Conservation (phyloP, 192 early-diverging fungal species). For the Podila epigama region DNA sequence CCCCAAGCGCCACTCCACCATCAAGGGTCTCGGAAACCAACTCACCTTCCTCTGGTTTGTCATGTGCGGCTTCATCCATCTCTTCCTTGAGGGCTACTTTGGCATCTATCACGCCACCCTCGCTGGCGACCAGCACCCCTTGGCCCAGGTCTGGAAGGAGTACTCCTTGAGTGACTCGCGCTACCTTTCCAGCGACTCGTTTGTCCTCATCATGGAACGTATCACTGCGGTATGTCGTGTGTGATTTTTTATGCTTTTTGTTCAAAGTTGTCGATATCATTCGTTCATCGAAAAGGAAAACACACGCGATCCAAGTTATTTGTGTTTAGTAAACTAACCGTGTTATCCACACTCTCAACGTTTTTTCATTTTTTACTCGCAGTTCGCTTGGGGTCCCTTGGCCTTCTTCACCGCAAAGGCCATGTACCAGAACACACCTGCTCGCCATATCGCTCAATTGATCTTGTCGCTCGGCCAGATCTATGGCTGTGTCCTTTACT, state of each 20-base stretch:
- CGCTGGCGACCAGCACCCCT: slow-evolving; percentile 66
- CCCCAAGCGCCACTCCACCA: slow-evolving; percentile 23
- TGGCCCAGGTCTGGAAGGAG: slow-evolving; percentile 91
- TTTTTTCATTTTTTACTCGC: slow-evolving; percentile 49
- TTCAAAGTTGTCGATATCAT: too few species aligned
- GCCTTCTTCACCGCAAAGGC: slow-evolving; percentile 62
- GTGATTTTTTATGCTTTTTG: too few species aligned
- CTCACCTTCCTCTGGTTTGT: slow-evolving; percentile 84
- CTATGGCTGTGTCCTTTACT: slow-evolving; percentile 87
- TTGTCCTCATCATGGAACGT: slow-evolving; percentile 85
- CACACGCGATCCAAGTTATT: too few species aligned
- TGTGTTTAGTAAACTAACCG: background rate
- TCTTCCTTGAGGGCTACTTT: slow-evolving; percentile 89
- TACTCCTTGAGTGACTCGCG: slow-evolving; percentile 89
- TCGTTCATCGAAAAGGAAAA: too few species aligned
- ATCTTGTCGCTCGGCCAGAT: slow-evolving; percentile 74
- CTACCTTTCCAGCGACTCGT: slow-evolving; percentile 84
- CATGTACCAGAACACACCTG: slow-evolving; percentile 59
- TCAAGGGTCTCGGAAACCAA: slow-evolving; percentile 38
- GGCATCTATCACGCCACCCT: slow-evolving; percentile 71
- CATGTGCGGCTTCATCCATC: slow-evolving; percentile 82
- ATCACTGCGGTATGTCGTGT: slow-evolving; percentile 88
- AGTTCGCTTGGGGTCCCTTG: slow-evolving; percentile 65
- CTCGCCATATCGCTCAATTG: slow-evolving; percentile 65
- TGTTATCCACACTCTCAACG: slow-evolving; percentile 30